Conservation (phyloP, 495 filamentous ascomycete genomes). For the Articulospora tetracladia region DNA sequence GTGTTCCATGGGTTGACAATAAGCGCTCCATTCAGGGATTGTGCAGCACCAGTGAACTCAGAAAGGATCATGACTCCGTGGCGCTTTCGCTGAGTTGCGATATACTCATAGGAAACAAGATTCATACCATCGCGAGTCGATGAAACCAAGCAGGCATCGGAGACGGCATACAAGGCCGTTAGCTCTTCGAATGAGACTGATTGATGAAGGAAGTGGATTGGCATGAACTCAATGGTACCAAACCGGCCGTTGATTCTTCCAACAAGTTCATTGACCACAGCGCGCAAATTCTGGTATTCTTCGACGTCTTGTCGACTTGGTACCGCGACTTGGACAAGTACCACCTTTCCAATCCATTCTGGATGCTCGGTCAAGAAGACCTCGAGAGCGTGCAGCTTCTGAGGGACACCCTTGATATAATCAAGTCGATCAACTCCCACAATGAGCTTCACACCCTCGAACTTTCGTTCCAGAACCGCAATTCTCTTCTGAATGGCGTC, state of each 20-base stretch:
- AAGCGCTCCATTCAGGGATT: slow-evolving; percentile 79
- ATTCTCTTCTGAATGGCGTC: slow-evolving; percentile 77
- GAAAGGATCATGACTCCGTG: slow-evolving; percentile 90
- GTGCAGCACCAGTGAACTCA: slow-evolving; percentile 87
- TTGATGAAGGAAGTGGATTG: slow-evolving; percentile 92
- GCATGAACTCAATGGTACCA: slow-evolving; percentile 88
- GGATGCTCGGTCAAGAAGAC: slow-evolving; percentile 89
- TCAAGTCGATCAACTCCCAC: slow-evolving; percentile 92
- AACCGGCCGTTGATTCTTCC: slow-evolving; percentile 92
- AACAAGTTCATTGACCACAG: slow-evolving; percentile 85
- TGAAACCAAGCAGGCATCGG: slow-evolving; percentile 84
- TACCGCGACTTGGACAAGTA: slow-evolving; percentile 90
- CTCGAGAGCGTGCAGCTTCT: slow-evolving; percentile 89
- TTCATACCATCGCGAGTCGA: slow-evolving; percentile 98
- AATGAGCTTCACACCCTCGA: slow-evolving; percentile 83
- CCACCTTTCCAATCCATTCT: slow-evolving; percentile 86
- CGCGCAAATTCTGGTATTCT: slow-evolving; percentile 89
- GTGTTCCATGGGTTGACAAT: slow-evolving; percentile 93
- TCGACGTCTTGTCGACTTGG: slow-evolving; percentile 91
- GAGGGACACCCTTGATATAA: slow-evolving; percentile 94
- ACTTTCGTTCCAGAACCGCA: slow-evolving; percentile 68
- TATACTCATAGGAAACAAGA: slow-evolving; percentile 93
- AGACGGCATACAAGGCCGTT: slow-evolving; percentile 86
- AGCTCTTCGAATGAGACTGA: slow-evolving; percentile 85
- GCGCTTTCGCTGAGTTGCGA: slow-evolving; percentile 77